Base-by-base conservation (phyloP, 495 filamentous ascomycete species). In the Xylaria sp. region DNA sequence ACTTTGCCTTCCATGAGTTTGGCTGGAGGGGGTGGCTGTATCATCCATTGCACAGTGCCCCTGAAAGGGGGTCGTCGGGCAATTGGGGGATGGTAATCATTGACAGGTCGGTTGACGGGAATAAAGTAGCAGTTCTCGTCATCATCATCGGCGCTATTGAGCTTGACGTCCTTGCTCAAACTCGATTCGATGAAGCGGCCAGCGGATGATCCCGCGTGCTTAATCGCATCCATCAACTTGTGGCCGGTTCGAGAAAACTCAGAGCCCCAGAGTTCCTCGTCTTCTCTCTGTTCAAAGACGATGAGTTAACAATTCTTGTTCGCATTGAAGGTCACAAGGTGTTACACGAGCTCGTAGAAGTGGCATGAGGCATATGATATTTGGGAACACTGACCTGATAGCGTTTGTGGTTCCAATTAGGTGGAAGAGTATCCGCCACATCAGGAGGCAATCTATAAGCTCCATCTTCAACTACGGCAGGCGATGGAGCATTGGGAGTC, bases 1-100 rank as follows among this genome's bases (percentile, higher is more conserved):
- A 89, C 84, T 77, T 94, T 95, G 70, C 93, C 93, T 73, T 90
- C 91, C 94, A 97, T 97, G 59, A 97, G 82, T 74, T 88, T 92
- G 21, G 94, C 93, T 61, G 87, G 87, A 46, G 94, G 94, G 3
- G 93, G 93, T 3, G 94, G 94, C 79, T 95, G 92, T 41, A 97
- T 82, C 93, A 97, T 96, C 94, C 94, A 97, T 74, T 82, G 82
- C n/a, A 89, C 90, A 65, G 91, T 92, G 31, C 88, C 88, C 62
- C 84, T 86, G 76, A 90, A 88, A 21, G 84, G 80, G 8, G 93
- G 91, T 53, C 84, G 90, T 77, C 92, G 92, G 62, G 97, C 93
- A 64, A 95, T 91, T 12, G 94, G 93, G 12, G 94, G 93, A 75
- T 97, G 93, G 41, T 93, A 86, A 72, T 97, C 93, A 78, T 96